Conservation (phyloP, 2,329 filamentous ascomycete species). For the Aphanoascus verrucosus region DNA sequence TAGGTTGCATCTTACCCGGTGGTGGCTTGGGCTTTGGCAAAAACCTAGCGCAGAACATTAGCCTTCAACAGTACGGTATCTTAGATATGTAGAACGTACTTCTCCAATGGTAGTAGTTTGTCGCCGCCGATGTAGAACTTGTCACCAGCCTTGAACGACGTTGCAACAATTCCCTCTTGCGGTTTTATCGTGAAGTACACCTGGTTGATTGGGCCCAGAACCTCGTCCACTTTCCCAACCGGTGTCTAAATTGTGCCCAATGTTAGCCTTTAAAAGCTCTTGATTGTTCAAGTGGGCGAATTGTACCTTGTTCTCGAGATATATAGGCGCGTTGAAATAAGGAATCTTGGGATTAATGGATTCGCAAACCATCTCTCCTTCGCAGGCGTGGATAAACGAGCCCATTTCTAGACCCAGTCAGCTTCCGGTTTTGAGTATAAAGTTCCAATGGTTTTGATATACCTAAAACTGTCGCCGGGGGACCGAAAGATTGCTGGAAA, state of each 20-base stretch:
- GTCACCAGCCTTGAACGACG: slow-evolving; percentile 90
- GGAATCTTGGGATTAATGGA: slow-evolving; percentile 91
- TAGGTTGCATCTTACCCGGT: slow-evolving; percentile 34
- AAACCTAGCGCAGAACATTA: slow-evolving; percentile 48
- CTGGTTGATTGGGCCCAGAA: slow-evolving; percentile 93
- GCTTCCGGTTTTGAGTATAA: slow-evolving; percentile 13
- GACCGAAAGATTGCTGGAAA: slow-evolving; percentile 52
- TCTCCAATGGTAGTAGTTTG: slow-evolving; percentile 88
- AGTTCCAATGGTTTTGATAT: slow-evolving; percentile 18
- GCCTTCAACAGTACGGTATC: slow-evolving; percentile 11
- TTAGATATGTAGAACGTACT: slow-evolving; percentile 36
- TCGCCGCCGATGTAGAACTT: slow-evolving; percentile 94
- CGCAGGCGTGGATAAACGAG: slow-evolving; percentile 82
- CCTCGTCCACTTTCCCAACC: slow-evolving; percentile 95
- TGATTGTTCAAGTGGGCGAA: not conserved
- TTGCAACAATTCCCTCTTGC: slow-evolving; percentile 87
- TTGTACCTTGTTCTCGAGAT: slow-evolving; percentile 88
- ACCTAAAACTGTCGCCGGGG: slow-evolving; percentile 52
- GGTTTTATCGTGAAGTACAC: slow-evolving; percentile 98
- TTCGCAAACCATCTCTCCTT: slow-evolving; percentile 96
- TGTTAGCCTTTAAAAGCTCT: not conserved
- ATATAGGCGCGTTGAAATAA: slow-evolving; percentile 98
- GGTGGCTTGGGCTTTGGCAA: slow-evolving; percentile 79
- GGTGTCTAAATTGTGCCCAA: slow-evolving; percentile 46
- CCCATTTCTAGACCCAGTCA: slow-evolving; percentile 63